Percentiles rank a stretch among this genome's conserved stretches.
These are phyloP conservation scores for Hansenula anomala DNA, from an alignment of 1,139 yeast genomes.

Conservation along the genomic window DNA sequence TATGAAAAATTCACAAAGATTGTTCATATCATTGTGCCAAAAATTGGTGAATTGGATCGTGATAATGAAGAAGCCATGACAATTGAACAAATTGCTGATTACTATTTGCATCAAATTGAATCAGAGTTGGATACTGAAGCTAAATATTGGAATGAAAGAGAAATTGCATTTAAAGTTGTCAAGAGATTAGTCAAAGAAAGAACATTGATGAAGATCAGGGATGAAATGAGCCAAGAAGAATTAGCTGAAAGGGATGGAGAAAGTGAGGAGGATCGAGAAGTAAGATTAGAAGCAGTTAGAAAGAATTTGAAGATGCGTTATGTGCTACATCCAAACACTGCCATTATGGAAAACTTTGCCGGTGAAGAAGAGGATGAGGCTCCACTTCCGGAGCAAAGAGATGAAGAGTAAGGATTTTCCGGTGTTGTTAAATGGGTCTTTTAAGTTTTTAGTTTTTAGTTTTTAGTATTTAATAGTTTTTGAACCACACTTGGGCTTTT, in stretches of 20 bases:
- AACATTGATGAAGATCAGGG: conserved; percentile 76
- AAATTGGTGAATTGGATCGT: conserved; percentile 50
- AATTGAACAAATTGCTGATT: conserved; percentile 65
- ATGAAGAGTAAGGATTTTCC: no score
- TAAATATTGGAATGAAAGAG: conserved; percentile 67
- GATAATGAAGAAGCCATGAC: conserved; percentile 59
- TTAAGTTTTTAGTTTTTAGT: not conserved
- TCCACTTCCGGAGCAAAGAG: not conserved
- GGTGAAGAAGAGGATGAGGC: conserved; percentile 11
- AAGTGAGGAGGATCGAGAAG: conserved; percentile 25
- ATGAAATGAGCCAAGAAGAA: conserved; percentile 35
- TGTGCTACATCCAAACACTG: conserved; percentile 89
- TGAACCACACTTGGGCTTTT: no score
- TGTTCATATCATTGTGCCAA: conserved; percentile 74
- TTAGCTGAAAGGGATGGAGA: conserved; percentile 26
- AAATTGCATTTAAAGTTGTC: conserved; percentile 73
- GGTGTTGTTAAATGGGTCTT: not conserved
- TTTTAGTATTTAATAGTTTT: no score
- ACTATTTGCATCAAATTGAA: conserved; percentile 78
- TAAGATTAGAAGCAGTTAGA: conserved; percentile 24
- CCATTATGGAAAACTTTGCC: conserved; percentile 48
- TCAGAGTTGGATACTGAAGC: conserved; percentile 65
- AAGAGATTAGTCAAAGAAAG: conserved; percentile 82
- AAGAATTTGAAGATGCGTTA: conserved; percentile 39
- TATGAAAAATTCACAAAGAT: conserved; percentile 84